phyloP scores from a whole-genome alignment of 768 basidiomycete species.

The Termitomyces eurrhizus region DNA sequence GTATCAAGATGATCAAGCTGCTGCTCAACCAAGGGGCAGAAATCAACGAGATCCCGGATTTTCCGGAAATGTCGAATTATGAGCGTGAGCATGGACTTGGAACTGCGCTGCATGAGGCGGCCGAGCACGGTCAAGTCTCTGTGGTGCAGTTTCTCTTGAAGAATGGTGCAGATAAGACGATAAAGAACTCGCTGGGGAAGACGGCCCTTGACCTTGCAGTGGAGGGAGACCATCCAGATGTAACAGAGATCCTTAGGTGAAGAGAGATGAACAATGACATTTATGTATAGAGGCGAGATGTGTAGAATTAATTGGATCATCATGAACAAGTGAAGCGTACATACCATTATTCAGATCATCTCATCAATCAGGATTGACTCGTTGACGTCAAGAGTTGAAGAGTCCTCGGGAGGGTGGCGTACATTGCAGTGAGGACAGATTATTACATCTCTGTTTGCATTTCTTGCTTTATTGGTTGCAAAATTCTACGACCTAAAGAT shows the following conservation, averaged over 20 bases:
- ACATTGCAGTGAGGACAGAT: no score
- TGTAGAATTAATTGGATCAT: background rate
- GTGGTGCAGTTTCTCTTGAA: constrained; percentile 7
- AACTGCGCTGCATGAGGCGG: constrained; percentile 16
- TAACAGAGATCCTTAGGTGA: background rate
- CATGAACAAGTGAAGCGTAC: no score
- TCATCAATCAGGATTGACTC: background rate
- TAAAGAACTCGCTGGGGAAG: constrained; percentile 6
- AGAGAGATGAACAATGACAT: background rate
- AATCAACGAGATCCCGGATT: constrained; percentile 14
- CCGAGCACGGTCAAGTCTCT: constrained; percentile 8
- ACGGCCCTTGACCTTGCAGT: constrained; percentile 5
- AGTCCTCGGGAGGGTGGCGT: no score
- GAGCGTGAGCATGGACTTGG: constrained; percentile 16
- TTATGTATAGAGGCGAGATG: background rate
- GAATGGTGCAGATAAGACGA: background rate
- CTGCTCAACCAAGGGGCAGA: constrained; percentile 14
- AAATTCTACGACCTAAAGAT: background rate
- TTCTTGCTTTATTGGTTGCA: background rate
- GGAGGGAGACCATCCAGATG: background rate
- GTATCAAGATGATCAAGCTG: constrained; percentile 10
- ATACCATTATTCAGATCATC: background rate
- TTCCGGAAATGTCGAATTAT: constrained; percentile 3
- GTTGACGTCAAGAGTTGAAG: no score
- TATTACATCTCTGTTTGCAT: background rate